Conservation (phyloP, 495 filamentous ascomycete genomes). For the Neurospora tetraspora region DNA sequence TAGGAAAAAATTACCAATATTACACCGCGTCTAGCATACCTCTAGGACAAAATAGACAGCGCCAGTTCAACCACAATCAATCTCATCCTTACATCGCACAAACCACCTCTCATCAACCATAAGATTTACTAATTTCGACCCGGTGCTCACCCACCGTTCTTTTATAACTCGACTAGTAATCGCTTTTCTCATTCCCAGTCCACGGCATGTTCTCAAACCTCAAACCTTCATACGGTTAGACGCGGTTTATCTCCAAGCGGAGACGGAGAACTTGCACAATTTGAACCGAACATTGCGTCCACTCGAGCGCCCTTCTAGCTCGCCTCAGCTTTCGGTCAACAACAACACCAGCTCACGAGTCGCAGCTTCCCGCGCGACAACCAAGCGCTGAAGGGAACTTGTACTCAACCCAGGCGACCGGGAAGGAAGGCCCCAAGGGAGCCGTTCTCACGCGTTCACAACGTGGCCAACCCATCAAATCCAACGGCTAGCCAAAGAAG, state of each 20-base stretch:
- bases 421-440: neutral
- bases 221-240: neutral
- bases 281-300: neutral
- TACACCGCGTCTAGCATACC: neutral
- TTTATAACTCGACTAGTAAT: neutral
- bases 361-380: neutral
- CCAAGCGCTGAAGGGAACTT: neutral
- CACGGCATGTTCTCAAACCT: neutral
- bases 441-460: neutral
- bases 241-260: neutral
- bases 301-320: neutral
- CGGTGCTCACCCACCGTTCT: neutral
- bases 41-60: neutral
- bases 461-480: neutral
- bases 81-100: neutral
- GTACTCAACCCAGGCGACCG: neutral
- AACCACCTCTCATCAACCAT: neutral
- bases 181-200: neutral
- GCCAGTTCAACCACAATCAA: neutral
- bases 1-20: neutral
- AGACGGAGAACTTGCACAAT: neutral
- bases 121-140: neutral
- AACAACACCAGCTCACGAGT: neutral
- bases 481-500: neutral
- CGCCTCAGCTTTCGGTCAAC: neutral